Evolutionary conservation across 257 asterid genomes (phyloP).

Genomic region (Avicennia marina): DNA sequence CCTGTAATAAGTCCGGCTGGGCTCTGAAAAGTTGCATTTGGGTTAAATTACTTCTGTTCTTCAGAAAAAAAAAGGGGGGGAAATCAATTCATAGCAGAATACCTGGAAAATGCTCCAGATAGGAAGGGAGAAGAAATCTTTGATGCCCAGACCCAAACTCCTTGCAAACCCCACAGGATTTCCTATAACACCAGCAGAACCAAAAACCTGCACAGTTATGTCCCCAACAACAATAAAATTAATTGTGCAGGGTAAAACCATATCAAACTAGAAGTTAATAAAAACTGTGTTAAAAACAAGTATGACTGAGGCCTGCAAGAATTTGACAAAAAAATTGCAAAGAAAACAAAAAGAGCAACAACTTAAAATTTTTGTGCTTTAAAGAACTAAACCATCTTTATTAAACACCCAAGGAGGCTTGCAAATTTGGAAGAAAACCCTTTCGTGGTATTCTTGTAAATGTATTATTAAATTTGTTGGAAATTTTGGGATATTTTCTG

Average conservation of each 20-base stretch:
- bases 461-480: too few species aligned
- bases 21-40: constrained; percentile 54
- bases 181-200: constrained; percentile 97
- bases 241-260: constrained; percentile 4
- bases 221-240: constrained; percentile 14
- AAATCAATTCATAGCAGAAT: constrained; percentile 9
- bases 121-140: constrained; percentile 90
- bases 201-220: constrained; percentile 62
- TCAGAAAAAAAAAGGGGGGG: neutral
- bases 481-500: too few species aligned
- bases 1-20: constrained; percentile 91
- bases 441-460: too few species aligned
- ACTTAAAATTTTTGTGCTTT: too few species aligned
- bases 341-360: too few species aligned
- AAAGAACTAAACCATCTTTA: too few species aligned
- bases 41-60: neutral
- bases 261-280: constrained; percentile 2
- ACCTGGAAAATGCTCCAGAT: constrained; percentile 82
- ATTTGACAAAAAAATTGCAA: too few species aligned
- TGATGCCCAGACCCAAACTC: constrained; percentile 88
- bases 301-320: too few species aligned
- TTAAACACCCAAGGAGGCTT: too few species aligned
- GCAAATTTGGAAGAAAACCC: too few species aligned
- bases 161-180: constrained; percentile 96
- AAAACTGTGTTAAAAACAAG: neutral